Evolutionary conservation across 805 yeast genomes (phyloP).

Genomic region (Barnettozyma botsteinii): DNA sequence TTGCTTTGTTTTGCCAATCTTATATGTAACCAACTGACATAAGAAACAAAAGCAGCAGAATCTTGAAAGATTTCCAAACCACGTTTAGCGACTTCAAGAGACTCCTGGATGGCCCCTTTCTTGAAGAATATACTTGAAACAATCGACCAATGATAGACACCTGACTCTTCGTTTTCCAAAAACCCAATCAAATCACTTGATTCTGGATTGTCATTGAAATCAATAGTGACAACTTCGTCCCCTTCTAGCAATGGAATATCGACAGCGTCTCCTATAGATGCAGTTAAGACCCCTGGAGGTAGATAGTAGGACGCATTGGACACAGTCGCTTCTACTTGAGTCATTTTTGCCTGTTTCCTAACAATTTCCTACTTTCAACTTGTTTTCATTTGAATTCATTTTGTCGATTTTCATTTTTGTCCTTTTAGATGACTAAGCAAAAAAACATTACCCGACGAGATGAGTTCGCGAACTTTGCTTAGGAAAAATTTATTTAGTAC

Average conservation of each 20-base stretch:
- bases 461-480: too few species aligned
- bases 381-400: neutral
- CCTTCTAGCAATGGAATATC: constrained; percentile 70
- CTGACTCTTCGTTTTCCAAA: constrained; percentile 74
- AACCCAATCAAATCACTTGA: constrained; percentile 76
- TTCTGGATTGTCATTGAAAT: constrained; percentile 81
- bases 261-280: constrained; percentile 12
- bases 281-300: neutral
- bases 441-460: neutral
- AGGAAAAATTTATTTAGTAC: neutral
- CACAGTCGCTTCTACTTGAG: constrained; percentile 6
- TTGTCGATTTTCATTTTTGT: neutral
- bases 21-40: constrained; percentile 69
- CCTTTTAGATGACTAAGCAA: neutral
- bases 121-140: constrained; percentile 77
- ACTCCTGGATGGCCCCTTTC: constrained; percentile 51
- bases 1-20: constrained; percentile 33
- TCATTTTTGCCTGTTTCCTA: constrained; percentile 1
- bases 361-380: neutral
- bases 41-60: constrained; percentile 45
- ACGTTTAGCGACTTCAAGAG: constrained; percentile 30
- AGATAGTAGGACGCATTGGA: constrained; percentile 9
- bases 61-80: constrained; percentile 7
- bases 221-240: constrained; percentile 83
- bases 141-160: constrained; percentile 74